Evolutionary conservation across 78 protist species (phyloP).

Genomic region (Paulinella micropora): DNA sequence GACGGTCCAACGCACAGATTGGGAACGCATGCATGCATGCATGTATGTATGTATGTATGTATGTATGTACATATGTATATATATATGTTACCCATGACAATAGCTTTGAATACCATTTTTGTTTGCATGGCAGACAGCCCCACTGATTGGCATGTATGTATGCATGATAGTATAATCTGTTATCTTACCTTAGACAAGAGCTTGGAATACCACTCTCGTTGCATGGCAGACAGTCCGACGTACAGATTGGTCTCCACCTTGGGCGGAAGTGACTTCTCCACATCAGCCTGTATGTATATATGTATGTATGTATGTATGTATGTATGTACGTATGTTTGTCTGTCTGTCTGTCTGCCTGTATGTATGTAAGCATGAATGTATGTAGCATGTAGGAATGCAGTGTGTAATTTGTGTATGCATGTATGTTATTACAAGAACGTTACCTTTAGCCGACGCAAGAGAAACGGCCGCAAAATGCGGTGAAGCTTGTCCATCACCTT

Average conservation of each 20-base stretch:
- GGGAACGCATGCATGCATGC: neutral
- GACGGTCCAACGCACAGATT: no score
- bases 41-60: neutral
- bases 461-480: neutral
- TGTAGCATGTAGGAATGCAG: no score
- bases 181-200: neutral
- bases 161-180: neutral
- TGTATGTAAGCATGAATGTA: no score
- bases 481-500: neutral
- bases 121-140: neutral
- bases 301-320: neutral
- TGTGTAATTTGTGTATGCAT: neutral
- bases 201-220: neutral
- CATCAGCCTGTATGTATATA: neutral
- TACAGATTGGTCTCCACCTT: neutral
- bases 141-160: no score
- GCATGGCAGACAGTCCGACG: neutral
- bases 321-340: neutral
- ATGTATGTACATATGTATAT: conserved; percentile 8
- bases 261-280: neutral
- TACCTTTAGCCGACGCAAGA: neutral
- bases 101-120: neutral
- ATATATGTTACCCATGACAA: neutral
- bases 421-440: neutral
- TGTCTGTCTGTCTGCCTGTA: no score